Evolutionary conservation across 2,329 filamentous ascomycete species (phyloP).

Genomic region (Cladosporium colombiae): DNA sequence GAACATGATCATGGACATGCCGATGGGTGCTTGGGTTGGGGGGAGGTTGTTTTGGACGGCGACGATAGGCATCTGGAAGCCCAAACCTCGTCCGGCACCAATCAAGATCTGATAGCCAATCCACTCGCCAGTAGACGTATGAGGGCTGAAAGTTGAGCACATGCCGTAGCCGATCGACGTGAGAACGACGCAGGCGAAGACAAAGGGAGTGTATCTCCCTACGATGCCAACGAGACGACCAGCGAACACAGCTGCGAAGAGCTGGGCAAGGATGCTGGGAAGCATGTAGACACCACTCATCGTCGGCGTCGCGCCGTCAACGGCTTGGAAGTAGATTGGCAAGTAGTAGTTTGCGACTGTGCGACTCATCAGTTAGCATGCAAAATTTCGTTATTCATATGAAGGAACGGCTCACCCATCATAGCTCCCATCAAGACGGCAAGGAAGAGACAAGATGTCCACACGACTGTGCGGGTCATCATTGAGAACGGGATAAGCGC

Average conservation of each 20-base stretch:
- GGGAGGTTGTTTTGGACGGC: slow-evolving; percentile 34
- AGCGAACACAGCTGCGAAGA: slow-evolving; percentile 25
- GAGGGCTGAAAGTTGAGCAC: slow-evolving; percentile 39
- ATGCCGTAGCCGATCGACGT: slow-evolving; percentile 29
- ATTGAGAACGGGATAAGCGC: slow-evolving; percentile 43
- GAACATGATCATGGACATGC: slow-evolving; percentile 37
- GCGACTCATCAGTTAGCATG: background rate
- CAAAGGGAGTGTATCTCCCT: slow-evolving; percentile 25
- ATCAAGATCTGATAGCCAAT: slow-evolving; percentile 55
- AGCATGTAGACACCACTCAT: slow-evolving; percentile 44
- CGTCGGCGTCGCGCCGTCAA: slow-evolving; percentile 39
- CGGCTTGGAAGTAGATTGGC: slow-evolving; percentile 46
- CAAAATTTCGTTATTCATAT: slow-evolving; percentile 35
- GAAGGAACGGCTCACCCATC: slow-evolving; percentile 30
- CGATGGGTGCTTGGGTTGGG: slow-evolving; percentile 30
- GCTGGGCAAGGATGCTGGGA: slow-evolving; percentile 37
- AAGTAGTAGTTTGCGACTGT: slow-evolving; percentile 37
- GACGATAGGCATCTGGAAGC: slow-evolving; percentile 29
- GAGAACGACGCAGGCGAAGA: slow-evolving; percentile 23
- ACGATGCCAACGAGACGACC: slow-evolving; percentile 22
- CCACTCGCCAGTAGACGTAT: slow-evolving; percentile 48
- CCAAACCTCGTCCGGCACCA: slow-evolving; percentile 44
- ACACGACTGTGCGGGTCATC: slow-evolving; percentile 37
- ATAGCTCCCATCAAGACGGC: slow-evolving; percentile 34
- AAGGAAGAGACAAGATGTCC: slow-evolving; percentile 39